Conservation (phyloP, 345 rosid species). For the Cardamine chenopodiifolia region DNA sequence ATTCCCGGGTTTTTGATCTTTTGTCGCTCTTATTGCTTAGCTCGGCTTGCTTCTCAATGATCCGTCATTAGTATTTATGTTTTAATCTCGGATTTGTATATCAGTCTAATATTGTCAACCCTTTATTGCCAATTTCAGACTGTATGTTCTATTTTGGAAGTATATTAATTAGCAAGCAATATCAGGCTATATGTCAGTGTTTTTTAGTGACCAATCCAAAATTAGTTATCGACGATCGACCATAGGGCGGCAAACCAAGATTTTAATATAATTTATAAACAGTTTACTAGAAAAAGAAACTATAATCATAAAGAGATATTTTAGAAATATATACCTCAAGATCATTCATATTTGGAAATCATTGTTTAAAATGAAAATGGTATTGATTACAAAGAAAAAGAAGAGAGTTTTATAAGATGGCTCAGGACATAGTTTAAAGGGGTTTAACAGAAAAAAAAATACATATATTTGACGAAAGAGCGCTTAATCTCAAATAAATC, state of each 20-base stretch:
- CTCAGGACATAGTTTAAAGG: background rate
- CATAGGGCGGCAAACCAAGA: background rate
- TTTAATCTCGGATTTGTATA: background rate
- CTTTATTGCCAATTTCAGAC: background rate
- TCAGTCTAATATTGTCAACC: background rate
- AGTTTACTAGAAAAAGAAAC: background rate
- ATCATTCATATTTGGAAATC: background rate
- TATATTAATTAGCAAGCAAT: background rate
- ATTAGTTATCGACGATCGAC: background rate
- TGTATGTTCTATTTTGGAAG: background rate
- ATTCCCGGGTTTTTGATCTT: too few relatives aligned
- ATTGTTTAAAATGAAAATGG: background rate
- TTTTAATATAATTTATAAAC: background rate
- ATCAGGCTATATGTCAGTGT: background rate
- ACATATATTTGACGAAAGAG: too few relatives aligned
- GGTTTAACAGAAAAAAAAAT: too few relatives aligned
- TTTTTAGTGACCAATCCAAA: background rate
- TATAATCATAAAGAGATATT: background rate
- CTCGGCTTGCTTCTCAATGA: too few relatives aligned
- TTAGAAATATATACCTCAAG: background rate
- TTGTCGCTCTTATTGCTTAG: too few relatives aligned
- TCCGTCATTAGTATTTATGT: too few relatives aligned
- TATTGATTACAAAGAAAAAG: background rate
- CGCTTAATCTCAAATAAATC: background rate
- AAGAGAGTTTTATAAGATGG: background rate